Evolutionary conservation across 2,329 filamentous ascomycete species (phyloP).

Genomic region (Cytospora piceicola): DNA sequence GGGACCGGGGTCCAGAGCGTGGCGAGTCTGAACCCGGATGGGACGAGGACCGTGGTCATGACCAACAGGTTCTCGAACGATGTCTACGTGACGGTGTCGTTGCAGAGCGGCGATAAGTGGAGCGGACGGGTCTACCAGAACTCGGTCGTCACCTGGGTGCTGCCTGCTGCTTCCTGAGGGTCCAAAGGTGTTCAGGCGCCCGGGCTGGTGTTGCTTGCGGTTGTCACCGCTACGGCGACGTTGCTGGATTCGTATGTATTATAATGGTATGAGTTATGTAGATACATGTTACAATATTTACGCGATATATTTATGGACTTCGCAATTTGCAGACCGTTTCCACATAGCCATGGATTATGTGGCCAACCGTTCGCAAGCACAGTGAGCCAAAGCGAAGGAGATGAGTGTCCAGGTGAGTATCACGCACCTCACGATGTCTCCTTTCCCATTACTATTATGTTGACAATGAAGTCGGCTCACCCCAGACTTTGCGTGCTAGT

Average conservation of each 20-base stretch:
- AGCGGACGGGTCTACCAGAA: constrained; percentile 42
- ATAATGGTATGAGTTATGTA: neutral
- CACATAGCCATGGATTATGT: no score
- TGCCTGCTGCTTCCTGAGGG: constrained; percentile 35
- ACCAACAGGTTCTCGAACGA: constrained; percentile 53
- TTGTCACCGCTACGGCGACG: neutral
- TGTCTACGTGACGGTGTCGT: constrained; percentile 45
- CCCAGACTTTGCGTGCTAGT: constrained; percentile 34
- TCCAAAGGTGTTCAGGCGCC: neutral
- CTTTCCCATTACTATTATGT: neutral
- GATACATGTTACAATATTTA: neutral
- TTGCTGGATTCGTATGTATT: neutral
- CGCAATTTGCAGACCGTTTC: no score
- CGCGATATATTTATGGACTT: no score
- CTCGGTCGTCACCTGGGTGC: constrained; percentile 47
- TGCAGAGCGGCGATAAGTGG: constrained; percentile 44
- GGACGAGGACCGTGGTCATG: constrained; percentile 49
- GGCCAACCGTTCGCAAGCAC: no score
- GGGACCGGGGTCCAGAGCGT: constrained; percentile 48
- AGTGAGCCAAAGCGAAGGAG: neutral
- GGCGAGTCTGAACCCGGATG: constrained; percentile 52
- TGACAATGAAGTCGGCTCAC: neutral
- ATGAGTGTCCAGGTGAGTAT: no score
- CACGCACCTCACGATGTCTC: no score
- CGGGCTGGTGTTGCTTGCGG: neutral